These are phyloP conservation scores for Daedalea quercina DNA, from an alignment of 768 basidiomycete species.

Conservation along the genomic window DNA sequence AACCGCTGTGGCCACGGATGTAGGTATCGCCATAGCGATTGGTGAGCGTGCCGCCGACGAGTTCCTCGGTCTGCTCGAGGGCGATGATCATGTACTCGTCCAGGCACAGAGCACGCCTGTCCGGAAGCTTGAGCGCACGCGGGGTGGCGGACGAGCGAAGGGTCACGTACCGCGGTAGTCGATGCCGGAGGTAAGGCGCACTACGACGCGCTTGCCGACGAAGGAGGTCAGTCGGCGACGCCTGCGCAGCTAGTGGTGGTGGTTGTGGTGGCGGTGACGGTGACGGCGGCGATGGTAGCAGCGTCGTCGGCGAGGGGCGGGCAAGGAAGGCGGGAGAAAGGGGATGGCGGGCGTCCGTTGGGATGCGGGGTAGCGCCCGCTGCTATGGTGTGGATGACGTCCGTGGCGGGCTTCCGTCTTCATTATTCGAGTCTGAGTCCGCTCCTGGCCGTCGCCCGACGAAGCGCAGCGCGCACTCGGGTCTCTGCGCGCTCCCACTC, in stretches of 20 bases:
- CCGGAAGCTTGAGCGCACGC: not conserved
- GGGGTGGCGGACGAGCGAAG: not conserved
- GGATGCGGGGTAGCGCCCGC: too few relatives aligned
- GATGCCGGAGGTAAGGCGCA: conserved; percentile 77
- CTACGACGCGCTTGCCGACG: too few relatives aligned
- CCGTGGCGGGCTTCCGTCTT: not conserved
- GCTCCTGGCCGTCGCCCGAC: not conserved
- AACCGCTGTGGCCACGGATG: conserved; percentile 90
- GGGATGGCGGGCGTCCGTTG: too few relatives aligned
- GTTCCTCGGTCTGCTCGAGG: conserved; percentile 94
- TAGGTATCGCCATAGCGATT: conserved; percentile 94
- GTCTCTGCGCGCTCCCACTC: not conserved
- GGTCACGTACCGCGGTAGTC: conserved; percentile 76
- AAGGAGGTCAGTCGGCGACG: too few relatives aligned
- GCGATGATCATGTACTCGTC: conserved; percentile 99
- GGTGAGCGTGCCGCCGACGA: conserved; percentile 78
- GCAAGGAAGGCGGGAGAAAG: too few relatives aligned
- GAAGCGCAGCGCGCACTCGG: not conserved
- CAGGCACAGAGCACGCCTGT: conserved; percentile 84
- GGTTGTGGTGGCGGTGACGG: too few relatives aligned
- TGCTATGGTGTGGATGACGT: too few relatives aligned
- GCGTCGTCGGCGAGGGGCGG: too few relatives aligned
- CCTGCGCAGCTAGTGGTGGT: too few relatives aligned
- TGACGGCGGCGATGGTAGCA: too few relatives aligned
- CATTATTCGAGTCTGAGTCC: not conserved